Evolutionary conservation across 2,329 filamentous ascomycete genomes (phyloP), one percentile per base, ranked within the genome.

Genomic region (Magnaporthales sp.): DNA sequence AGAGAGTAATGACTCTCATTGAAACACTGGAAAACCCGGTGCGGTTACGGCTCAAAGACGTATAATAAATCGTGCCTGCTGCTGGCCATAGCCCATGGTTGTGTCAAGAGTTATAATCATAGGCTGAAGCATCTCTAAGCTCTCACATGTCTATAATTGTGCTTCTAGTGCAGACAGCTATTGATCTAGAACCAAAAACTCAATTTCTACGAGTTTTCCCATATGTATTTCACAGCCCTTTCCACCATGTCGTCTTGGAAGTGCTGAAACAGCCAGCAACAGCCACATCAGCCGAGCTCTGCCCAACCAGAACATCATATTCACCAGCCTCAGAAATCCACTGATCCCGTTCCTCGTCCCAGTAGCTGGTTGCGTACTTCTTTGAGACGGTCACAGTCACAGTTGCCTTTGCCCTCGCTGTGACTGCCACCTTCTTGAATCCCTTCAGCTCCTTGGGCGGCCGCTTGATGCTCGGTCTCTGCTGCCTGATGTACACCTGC

Each of bases 361-460:
- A 69, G 32, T 67, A 68, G 22, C 67, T 67, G 3, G 60, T 58
- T 1, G 56, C 67, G 13, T 67, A 65, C n/a, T 63, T 60, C 54
- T n/a, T 65, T 9, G 24, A 51, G 31, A 62, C 15, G 2, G 51
- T 61, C 13, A 66, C 11, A 10, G 32, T 15, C 2, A 54, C 19
- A 4, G 26, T 8, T 2, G 32, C 54, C 13, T 31, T 62, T 26
- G 65, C 64, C 26, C 68, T 67, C 10, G 66, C 29, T 24, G 63
- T 63, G 11, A 69, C 32, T 6, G 22, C 9, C 32, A 86, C 81
- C 77, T 86, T 86, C 68, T 81, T 79, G 72, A 94, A 86, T 84
- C 83, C 84, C 74, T 83, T 84, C 19, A 86, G 77, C 73, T 81
- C 74, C 63, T 78, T 80, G 69, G 83, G 83, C 3, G 84, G 83